A percentile compares a stretch with the other conserved stretches of the same genome.
Conservation (phyloP, 768 basidiomycete species). For the Agrocybe pediades region DNA sequence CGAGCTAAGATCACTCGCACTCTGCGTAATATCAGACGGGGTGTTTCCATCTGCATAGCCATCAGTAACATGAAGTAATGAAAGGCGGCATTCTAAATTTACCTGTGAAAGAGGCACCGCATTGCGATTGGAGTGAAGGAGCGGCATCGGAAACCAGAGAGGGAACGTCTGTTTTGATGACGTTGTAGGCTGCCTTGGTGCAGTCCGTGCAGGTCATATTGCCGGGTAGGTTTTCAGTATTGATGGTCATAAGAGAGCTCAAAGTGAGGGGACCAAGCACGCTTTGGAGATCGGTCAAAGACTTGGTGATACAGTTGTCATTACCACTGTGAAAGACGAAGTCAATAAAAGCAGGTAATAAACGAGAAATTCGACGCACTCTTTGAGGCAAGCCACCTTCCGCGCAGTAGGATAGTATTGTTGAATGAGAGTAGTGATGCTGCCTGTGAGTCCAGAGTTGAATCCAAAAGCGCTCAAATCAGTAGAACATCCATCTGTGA, state of each 20-base stretch:
- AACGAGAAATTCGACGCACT: conserved; percentile 50
- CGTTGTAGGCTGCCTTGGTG: conserved; percentile 51
- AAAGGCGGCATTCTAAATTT: conserved; percentile 17
- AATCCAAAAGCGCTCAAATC: conserved; percentile 37
- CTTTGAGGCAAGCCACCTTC: conserved; percentile 59
- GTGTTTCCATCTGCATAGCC: conserved; percentile 35
- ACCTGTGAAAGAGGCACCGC: conserved; percentile 59
- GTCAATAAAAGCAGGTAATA: background rate
- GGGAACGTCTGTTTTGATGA: conserved; percentile 38
- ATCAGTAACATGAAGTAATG: background rate
- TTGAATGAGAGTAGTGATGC: conserved; percentile 44
- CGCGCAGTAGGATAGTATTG: conserved; percentile 57
- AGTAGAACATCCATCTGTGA: conserved; percentile 48
- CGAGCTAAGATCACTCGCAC: conserved; percentile 26
- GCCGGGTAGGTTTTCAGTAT: conserved; percentile 20
- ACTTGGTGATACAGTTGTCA: conserved; percentile 57
- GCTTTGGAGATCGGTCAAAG: conserved; percentile 52
- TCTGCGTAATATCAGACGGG: conserved; percentile 36
- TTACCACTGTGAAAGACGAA: conserved; percentile 28
- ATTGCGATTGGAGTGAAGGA: conserved; percentile 36
- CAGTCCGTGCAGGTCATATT: conserved; percentile 58
- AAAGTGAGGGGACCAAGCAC: conserved; percentile 38
- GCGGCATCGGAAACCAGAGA: conserved; percentile 25
- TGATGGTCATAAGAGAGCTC: conserved; percentile 25
- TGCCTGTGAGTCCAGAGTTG: conserved; percentile 18